These are phyloP conservation scores for Trichodelitschia bisporula DNA, from an alignment of 495 filamentous ascomycete species.

Conservation along the genomic window DNA sequence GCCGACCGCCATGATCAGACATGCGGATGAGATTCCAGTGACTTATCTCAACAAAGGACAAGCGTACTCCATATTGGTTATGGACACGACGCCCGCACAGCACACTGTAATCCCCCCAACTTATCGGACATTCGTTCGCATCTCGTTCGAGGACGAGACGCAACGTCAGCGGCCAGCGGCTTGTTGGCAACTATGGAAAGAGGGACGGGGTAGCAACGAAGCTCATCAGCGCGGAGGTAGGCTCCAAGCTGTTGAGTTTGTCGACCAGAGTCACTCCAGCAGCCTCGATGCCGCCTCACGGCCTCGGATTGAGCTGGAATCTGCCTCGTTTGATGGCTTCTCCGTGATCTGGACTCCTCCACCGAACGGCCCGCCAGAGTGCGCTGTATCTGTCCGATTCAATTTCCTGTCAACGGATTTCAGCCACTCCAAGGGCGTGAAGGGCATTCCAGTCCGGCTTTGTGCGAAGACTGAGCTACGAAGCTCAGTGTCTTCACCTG, in stretches of 20 bases:
- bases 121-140: slow-evolving; percentile 69
- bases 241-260: slow-evolving; percentile 79
- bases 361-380: slow-evolving; percentile 35
- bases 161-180: slow-evolving; percentile 57
- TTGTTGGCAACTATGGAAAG: slow-evolving; percentile 94
- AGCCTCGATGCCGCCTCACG: slow-evolving; percentile 42
- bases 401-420: slow-evolving; percentile 98
- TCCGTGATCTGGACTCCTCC: slow-evolving; percentile 66
- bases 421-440: slow-evolving; percentile 93
- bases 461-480: slow-evolving; percentile 72
- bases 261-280: slow-evolving; percentile 43
- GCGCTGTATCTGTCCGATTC: slow-evolving; percentile 70
- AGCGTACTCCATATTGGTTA: slow-evolving; percentile 56
- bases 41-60: slow-evolving; percentile 97
- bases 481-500: slow-evolving; percentile 21
- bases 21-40: slow-evolving; percentile 66
- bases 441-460: slow-evolving; percentile 77
- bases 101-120: slow-evolving; percentile 18
- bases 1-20: slow-evolving; percentile 87
- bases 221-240: slow-evolving; percentile 71
- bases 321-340: slow-evolving; percentile 75
- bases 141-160: slow-evolving; percentile 86
- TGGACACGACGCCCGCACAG: slow-evolving; percentile 38
- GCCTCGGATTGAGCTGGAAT: slow-evolving; percentile 56
- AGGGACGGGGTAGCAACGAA: slow-evolving; percentile 69